phyloP scores from a whole-genome alignment of 2,329 filamentous ascomycete genomes.

The Curvularia lunata region DNA sequence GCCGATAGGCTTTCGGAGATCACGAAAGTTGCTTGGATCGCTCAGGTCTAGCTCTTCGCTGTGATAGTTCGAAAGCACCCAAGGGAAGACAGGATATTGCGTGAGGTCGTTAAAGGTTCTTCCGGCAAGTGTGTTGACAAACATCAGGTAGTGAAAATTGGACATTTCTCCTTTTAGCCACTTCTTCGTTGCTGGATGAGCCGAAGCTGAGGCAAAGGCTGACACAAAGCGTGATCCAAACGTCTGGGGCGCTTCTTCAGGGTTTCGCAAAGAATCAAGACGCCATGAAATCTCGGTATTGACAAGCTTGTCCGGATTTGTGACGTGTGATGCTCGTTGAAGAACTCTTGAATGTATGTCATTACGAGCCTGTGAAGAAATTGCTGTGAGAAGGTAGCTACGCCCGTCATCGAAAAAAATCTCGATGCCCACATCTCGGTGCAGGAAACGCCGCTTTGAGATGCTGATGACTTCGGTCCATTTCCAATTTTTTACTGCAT shows the following conservation, averaged over 20 bases:
- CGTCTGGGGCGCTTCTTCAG: constrained; percentile 67
- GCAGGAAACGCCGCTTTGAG: constrained; percentile 92
- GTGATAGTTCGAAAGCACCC: constrained; percentile 94
- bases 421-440: constrained; percentile 95
- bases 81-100: constrained; percentile 97
- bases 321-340: constrained; percentile 80
- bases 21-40: constrained; percentile 83
- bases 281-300: constrained; percentile 91
- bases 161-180: constrained; percentile 96
- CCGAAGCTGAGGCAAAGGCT: constrained; percentile 83
- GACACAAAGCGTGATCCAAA: constrained; percentile 90
- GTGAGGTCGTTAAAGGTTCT: constrained; percentile 97
- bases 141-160: constrained; percentile 98
- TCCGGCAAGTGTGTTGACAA: constrained; percentile 96
- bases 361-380: constrained; percentile 75
- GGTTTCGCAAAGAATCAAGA: constrained; percentile 78
- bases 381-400: constrained; percentile 89
- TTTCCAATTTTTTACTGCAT: constrained; percentile 88
- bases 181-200: constrained; percentile 82
- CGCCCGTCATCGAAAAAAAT: constrained; percentile 96
- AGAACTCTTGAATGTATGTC: constrained; percentile 79
- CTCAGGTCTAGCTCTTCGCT: constrained; percentile 89
- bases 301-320: constrained; percentile 69
- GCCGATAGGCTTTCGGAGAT: constrained; percentile 95
- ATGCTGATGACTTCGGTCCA: constrained; percentile 95